These are phyloP conservation scores for Glutinoglossum americanum DNA, from an alignment of 495 filamentous ascomycete species.

Conservation along the genomic window DNA sequence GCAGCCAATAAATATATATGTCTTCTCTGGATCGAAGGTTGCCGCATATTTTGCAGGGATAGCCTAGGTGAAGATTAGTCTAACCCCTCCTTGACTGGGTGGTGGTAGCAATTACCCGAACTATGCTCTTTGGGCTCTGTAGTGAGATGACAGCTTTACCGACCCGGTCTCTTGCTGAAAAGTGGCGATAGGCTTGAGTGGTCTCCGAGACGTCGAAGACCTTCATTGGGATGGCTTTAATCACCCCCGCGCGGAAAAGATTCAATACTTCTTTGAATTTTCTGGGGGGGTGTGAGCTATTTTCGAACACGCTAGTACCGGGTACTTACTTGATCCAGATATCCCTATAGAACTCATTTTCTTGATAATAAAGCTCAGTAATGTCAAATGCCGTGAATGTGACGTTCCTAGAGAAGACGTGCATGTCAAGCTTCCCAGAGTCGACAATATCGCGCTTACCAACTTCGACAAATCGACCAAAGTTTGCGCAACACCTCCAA, in stretches of 20 bases:
- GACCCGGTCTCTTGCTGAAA: too few species aligned
- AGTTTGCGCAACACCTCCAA: slow-evolving; percentile 26
- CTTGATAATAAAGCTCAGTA: neutral
- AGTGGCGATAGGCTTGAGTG: too few species aligned
- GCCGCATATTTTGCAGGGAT: too few species aligned
- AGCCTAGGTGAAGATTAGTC: too few species aligned
- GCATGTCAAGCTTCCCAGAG: neutral
- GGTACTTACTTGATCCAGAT: too few species aligned
- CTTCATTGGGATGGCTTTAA: slow-evolving; percentile 12
- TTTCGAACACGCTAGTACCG: too few species aligned
- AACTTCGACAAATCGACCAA: slow-evolving; percentile 26
- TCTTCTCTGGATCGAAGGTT: slow-evolving; percentile 12
- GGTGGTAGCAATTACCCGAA: too few species aligned
- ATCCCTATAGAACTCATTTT: neutral
- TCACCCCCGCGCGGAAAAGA: neutral
- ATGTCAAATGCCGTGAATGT: slow-evolving; percentile 1
- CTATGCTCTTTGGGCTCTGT: too few species aligned
- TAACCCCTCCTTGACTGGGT: too few species aligned
- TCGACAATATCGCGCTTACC: slow-evolving; percentile 13
- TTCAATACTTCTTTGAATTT: neutral
- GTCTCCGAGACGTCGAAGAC: too few species aligned
- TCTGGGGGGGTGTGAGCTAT: too few species aligned
- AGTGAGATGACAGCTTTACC: too few species aligned
- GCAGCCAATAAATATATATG: slow-evolving; percentile 25
- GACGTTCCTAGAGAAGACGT: neutral